Evolutionary conservation across 371 early-diverging fungal genomes (phyloP), one percentile per base, ranked within the genome.

Genomic region (Mortierella sp.): DNA sequence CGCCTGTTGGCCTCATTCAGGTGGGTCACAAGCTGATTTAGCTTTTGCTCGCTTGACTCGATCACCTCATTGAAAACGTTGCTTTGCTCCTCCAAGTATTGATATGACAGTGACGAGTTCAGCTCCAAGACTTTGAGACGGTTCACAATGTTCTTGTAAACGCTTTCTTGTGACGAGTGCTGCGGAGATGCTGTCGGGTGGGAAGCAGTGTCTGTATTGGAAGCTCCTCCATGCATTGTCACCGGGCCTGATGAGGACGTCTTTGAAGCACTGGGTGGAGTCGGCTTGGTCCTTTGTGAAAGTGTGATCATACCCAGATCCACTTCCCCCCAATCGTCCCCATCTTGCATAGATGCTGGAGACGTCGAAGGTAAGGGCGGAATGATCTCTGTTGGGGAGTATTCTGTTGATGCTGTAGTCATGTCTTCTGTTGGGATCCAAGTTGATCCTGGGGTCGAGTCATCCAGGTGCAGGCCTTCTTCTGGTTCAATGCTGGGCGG

Each of bases 61-160:
- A 95, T 85, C 7, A 94, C 87, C 6, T 91, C 87, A 71, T 92
- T 93, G 30, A 94, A 83, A 60, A 89, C 87, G 51, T 87, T 85
- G 66, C 88, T 92, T 72, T 95, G 94, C 58, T 95, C 94, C 60
- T 95, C 94, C 66, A 96, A 79, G 59, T 91, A 95, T 51, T 87
- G 86, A 60, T 91, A 89, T 5, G 93, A 90, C 24, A 94, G 64
- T 0, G 94, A 90, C 12, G 92, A 85, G 70, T 94, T 94, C 24
- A 88, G 76, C 73, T 97, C 97, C 8, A 97, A 81, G 17, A 84
- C 81, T 46, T 80, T 81, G 2, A 97, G 81, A 14, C 98, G 86
- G 55, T 93, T 94, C 86, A 93, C 90, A 42, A 97, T 95, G 6
- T 90, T 94, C 60, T 95, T 94, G 80, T 93, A 97, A 37, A 97